A percentile compares a stretch with the other conserved stretches of the same genome.
These are phyloP conservation scores for Phaeomoniella chlamydospora DNA, from an alignment of 2,329 filamentous ascomycete genomes.

Conservation along the genomic window DNA sequence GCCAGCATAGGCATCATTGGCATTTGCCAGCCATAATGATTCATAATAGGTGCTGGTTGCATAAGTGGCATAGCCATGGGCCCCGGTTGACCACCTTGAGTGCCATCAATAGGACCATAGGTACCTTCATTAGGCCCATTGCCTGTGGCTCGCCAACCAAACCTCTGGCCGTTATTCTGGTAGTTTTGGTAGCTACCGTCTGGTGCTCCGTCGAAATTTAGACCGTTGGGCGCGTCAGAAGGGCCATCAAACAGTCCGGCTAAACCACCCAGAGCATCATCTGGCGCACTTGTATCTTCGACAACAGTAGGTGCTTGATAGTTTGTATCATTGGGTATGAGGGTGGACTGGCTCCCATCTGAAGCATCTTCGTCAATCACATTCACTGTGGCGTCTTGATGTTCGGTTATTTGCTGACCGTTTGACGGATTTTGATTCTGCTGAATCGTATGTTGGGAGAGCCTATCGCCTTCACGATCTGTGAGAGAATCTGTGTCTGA, in stretches of 20 bases:
- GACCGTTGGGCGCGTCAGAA: constrained; percentile 3
- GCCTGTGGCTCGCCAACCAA: neutral
- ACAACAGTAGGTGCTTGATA: constrained; percentile 3
- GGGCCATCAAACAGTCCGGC: constrained; percentile 8
- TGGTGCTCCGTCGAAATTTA: neutral
- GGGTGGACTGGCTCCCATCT: no score
- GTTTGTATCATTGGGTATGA: constrained; percentile 10
- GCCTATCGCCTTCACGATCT: constrained; percentile 8
- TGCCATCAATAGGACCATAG: neutral
- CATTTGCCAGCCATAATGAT: neutral
- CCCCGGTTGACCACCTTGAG: neutral
- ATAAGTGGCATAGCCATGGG: neutral
- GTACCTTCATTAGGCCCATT: neutral
- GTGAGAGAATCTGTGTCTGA: constrained; percentile 6
- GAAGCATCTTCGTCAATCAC: no score
- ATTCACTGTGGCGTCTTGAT: no score
- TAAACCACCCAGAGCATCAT: constrained; percentile 3
- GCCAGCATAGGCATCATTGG: neutral
- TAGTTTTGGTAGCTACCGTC: neutral
- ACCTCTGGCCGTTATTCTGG: neutral
- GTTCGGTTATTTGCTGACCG: no score
- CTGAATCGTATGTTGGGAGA: no score
- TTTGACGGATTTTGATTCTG: no score
- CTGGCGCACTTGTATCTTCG: constrained; percentile 1
- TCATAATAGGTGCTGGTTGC: neutral